Evolutionary conservation across 495 filamentous ascomycete species (phyloP), one percentile per base, ranked within the genome.

Genomic region (Lophiotrema nucula): DNA sequence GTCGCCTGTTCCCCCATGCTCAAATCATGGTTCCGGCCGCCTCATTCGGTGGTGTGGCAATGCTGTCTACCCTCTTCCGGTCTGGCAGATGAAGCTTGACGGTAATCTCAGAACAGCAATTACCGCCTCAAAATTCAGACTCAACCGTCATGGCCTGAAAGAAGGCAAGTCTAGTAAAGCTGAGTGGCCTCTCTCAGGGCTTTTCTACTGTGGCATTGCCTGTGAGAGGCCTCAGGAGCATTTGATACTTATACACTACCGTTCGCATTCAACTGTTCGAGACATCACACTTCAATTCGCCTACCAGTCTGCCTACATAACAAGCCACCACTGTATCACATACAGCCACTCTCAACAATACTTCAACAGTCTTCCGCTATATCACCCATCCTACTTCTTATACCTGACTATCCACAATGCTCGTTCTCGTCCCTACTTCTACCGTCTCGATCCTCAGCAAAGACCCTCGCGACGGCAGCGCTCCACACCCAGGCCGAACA

Each of bases 131-230:
- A n/a, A n/a, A n/a, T n/a, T n/a, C n/a, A n/a, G n/a, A n/a, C n/a
- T n/a, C n/a, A n/a, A n/a, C n/a, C n/a, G n/a, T 62, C 51, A 62
- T 54, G 47, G 51, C 58, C 58, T 49, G 42, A n/a, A 49, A 44
- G 24, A 22, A 56, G 58, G 58, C 58, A 56, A 55, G n/a, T 16
- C 2, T 21, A 27, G 43, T 56, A 45, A 52, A 33, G 45, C 41
- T 43, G 50, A 44, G 28, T 4, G 45, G 12, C 46, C 33, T 3
- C 8, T 16, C 22, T 22, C 37, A 39, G 56, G 58, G 58, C 58
- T n/a, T 22, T 56, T 25, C 27, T 25, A 4, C 15, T 2, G 51
- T 56, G 50, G 50, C 52, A 35, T 8, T 8, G 51, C 24, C 48
- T 52, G 27, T 35, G 22, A 31, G 21, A 52, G 56, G 58, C 58